These are phyloP conservation scores for Apiospora pterosperma DNA, from an alignment of 2,329 filamentous ascomycete species.

Conservation along the genomic window DNA sequence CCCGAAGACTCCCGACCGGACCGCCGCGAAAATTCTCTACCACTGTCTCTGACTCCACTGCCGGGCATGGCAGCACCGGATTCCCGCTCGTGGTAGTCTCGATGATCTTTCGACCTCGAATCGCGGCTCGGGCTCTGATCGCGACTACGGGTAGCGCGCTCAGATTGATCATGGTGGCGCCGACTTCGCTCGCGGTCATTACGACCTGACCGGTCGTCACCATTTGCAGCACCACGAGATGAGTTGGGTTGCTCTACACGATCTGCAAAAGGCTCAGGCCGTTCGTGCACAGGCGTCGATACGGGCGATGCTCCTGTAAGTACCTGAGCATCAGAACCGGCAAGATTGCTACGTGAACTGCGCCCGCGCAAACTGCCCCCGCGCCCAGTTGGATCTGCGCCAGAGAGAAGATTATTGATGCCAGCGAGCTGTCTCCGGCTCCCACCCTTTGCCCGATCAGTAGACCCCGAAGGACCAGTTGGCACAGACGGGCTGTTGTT, in stretches of 20 bases:
- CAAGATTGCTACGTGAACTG: slow-evolving; percentile 40
- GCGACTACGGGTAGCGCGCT: slow-evolving; percentile 42
- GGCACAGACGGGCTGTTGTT: slow-evolving; percentile 26
- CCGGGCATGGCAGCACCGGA: slow-evolving; percentile 18
- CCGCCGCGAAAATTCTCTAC: slow-evolving; percentile 26
- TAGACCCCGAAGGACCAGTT: slow-evolving; percentile 29
- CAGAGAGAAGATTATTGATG: slow-evolving; percentile 57
- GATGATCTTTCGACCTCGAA: slow-evolving; percentile 34
- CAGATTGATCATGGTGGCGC: slow-evolving; percentile 40
- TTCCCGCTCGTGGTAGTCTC: slow-evolving; percentile 43
- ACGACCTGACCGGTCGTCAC: slow-evolving; percentile 26
- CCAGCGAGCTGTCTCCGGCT: slow-evolving; percentile 53
- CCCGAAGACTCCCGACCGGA: slow-evolving; percentile 22
- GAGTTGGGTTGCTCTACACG: slow-evolving; percentile 16
- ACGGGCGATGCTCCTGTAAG: slow-evolving; percentile 51
- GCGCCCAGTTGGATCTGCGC: slow-evolving; percentile 40
- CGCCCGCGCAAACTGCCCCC: slow-evolving; percentile 32
- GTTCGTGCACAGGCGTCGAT: slow-evolving; percentile 47
- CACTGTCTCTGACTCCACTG: slow-evolving; percentile 6
- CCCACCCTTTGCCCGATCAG: slow-evolving; percentile 33
- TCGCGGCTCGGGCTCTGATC: slow-evolving; percentile 47
- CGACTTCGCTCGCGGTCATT: slow-evolving; percentile 33
- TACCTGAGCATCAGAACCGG: slow-evolving; percentile 54
- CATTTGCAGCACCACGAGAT: slow-evolving; percentile 29
- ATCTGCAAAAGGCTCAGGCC: slow-evolving; percentile 40